Base-by-base conservation (phyloP, 169 alveolate genomes). In the Plasmodium adleri region DNA sequence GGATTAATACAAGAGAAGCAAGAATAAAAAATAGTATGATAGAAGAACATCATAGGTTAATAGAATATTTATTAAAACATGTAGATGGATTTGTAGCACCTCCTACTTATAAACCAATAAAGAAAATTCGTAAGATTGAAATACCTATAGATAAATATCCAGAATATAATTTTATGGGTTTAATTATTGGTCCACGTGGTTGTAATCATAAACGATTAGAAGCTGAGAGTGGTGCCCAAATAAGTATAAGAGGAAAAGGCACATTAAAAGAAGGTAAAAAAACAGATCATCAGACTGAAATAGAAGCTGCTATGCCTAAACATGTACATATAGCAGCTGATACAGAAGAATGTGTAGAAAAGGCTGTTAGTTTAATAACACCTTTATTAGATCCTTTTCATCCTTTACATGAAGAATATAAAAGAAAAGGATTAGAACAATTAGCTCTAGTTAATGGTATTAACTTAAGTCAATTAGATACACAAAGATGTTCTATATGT, bases 141-240 rank as follows among this genome's bases (percentile, higher is more conserved):
- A 96, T 96, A 22, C 98, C 98, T 17, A 89, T 95, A 56, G 97
- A 95, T 72, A 95, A 95, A 94, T 97, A 96, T 76, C 98, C 98
- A 2, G 98, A 97, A 67, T 95, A 96, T 91, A 97, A 97, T 92
- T 97, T 97, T 93, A 97, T 97, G 97, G 98, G 98, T 1, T 93
- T 97, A 73, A 96, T 97, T 74, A 96, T 97, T 59, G 99, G 99
- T 1, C 99, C 99, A 6, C 92, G 99, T 63, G 99, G 99, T 13
- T 96, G 98, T 86, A 97, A 97, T 85, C 99, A 97, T 95, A 96
- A 96, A 43, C 76, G 98, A 17, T 92, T 96, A 54, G 98, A 96
- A 89, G 97, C 97, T 24, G 98, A 96, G 72, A 95, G 97, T 86
- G 98, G 98, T 24, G 96, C 98, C 0, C 96, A 94, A 78, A 96